Evolutionary conservation across 257 asterid genomes (phyloP).

Genomic region (Anisodus tanguticus): DNA sequence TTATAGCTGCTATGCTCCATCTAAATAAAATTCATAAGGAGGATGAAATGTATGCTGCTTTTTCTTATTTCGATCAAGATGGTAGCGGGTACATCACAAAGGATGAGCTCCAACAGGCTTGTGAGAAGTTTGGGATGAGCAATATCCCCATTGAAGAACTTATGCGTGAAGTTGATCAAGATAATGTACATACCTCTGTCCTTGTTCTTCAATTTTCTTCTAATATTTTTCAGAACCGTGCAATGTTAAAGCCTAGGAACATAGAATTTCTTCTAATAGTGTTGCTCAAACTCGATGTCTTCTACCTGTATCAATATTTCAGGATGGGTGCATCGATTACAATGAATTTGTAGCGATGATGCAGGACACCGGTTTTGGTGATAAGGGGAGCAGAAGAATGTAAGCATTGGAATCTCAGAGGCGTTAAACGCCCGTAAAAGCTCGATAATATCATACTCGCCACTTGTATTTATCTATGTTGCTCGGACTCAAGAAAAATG

Average conservation of each 20-base stretch:
- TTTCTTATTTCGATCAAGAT: conserved; percentile 57
- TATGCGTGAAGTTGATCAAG: conserved; percentile 55
- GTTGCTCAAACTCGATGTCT: neutral
- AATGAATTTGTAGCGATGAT: conserved; percentile 86
- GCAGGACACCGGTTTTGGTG: conserved; percentile 72
- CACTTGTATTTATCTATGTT: too few species aligned
- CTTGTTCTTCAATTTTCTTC: neutral
- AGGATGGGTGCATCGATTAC: conserved; percentile 89
- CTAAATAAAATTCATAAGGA: conserved; percentile 52
- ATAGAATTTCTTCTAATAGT: neutral
- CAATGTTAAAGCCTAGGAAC: neutral
- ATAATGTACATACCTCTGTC: conserved; percentile 39
- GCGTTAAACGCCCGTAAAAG: too few species aligned
- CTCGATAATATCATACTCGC: too few species aligned
- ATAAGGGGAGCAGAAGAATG: conserved; percentile 35
- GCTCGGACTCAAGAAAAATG: too few species aligned
- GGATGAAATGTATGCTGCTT: conserved; percentile 56
- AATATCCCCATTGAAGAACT: conserved; percentile 52
- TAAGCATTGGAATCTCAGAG: too few species aligned
- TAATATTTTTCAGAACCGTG: neutral
- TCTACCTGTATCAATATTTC: conserved; percentile 28
- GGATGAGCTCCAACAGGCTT: conserved; percentile 54
- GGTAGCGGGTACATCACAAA: conserved; percentile 57
- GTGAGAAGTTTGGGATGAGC: conserved; percentile 48
- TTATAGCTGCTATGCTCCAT: conserved; percentile 59